Percentiles rank a stretch among this genome's conserved stretches.
Conservation (phyloP, 495 filamentous ascomycete genomes). For the Trypethelium eluteriae region DNA sequence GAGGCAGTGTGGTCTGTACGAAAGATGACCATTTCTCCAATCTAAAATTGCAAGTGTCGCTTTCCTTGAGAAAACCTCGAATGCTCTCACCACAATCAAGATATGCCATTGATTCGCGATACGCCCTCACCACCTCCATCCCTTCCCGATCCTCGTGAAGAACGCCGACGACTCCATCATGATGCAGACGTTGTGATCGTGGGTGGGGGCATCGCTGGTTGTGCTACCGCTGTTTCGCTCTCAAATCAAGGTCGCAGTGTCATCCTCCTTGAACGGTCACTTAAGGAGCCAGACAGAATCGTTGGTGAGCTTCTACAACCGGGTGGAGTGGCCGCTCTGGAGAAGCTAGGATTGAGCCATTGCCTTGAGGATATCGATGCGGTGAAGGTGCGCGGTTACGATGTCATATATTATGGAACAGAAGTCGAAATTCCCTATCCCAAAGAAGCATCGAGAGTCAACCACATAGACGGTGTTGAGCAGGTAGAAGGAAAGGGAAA, state of each 20-base stretch:
- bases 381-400: conserved; percentile 72
- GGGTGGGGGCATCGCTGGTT: conserved; percentile 83
- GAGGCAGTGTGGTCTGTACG: neutral
- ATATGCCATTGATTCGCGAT: conserved; percentile 18
- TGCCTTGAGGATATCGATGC: conserved; percentile 89
- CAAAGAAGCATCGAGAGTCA: conserved; percentile 15
- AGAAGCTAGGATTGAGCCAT: conserved; percentile 66
- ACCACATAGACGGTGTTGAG: conserved; percentile 17
- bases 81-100: conserved; percentile 28
- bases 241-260: conserved; percentile 82
- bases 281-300: conserved; percentile 93
- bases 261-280: conserved; percentile 76
- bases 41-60: too few species aligned
- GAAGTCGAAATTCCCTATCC: conserved; percentile 73
- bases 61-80: too few species aligned
- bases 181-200: conserved; percentile 74
- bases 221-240: conserved; percentile 74
- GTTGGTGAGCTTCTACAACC: conserved; percentile 94
- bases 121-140: conserved; percentile 11
- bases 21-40: neutral
- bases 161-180: conserved; percentile 33
- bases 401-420: conserved; percentile 73
- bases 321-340: conserved; percentile 74
- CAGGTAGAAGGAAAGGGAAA: conserved; percentile 15
- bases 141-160: conserved; percentile 23